A percentile compares a stretch with the other conserved stretches of the same genome.
Conservation (phyloP, 2,329 filamentous ascomycete species). For the Nakataea oryzae region DNA sequence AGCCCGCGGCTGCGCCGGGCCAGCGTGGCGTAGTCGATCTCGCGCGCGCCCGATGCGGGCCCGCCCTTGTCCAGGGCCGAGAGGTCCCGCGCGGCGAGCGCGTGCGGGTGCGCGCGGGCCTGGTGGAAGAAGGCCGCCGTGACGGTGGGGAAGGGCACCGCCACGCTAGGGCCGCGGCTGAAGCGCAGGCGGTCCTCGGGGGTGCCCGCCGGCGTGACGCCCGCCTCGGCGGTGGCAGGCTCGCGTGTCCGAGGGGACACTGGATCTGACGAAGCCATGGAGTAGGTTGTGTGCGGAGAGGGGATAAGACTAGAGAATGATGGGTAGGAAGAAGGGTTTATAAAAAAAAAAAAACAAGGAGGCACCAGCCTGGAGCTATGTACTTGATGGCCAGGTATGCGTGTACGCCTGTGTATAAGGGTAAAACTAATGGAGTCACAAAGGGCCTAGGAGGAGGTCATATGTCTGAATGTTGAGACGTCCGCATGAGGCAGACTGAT, state of each 20-base stretch:
- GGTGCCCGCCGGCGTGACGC: not conserved
- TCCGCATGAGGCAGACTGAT: not conserved
- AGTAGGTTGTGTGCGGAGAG: no score
- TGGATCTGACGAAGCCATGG: not conserved
- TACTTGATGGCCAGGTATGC: not conserved
- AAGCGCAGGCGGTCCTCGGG: not conserved
- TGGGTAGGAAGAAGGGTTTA: not conserved
- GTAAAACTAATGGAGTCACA: not conserved
- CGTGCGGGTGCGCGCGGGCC: not conserved
- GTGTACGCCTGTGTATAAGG: not conserved
- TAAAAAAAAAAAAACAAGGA: not conserved
- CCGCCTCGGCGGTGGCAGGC: not conserved
- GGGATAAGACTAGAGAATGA: not conserved
- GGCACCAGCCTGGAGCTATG: not conserved
- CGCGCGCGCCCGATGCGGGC: not conserved
- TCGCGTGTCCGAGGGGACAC: not conserved
- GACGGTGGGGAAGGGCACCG: not conserved
- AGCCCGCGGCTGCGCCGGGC: not conserved
- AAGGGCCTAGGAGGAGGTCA: not conserved
- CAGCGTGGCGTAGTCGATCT: constrained; percentile 2
- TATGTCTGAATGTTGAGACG: not conserved
- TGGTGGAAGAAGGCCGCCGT: constrained; percentile 2
- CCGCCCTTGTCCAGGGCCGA: not conserved
- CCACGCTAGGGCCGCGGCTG: not conserved
- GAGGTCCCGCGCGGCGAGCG: constrained; percentile 1